These are phyloP conservation scores for Lippia alba DNA, from an alignment of 305 asterid genomes.

Conservation along the genomic window DNA sequence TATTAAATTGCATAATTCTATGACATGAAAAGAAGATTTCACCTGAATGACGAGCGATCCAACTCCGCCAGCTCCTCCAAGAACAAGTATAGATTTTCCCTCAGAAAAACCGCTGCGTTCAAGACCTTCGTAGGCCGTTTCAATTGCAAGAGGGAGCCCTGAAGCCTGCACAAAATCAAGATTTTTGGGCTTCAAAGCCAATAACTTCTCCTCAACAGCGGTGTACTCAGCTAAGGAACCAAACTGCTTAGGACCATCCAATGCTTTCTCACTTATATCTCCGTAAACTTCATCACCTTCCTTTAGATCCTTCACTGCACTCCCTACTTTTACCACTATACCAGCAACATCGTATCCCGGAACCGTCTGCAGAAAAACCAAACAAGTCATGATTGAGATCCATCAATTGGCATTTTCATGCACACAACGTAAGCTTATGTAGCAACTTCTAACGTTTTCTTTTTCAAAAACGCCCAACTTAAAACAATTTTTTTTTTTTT, in stretches of 20 bases:
- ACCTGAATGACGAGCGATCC: slow-evolving; percentile 94
- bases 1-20: not conserved
- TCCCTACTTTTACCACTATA: slow-evolving; percentile 80
- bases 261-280: slow-evolving; percentile 68
- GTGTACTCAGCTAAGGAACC: slow-evolving; percentile 88
- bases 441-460: too few relatives aligned
- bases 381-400: too few relatives aligned
- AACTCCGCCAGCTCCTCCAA: slow-evolving; percentile 99
- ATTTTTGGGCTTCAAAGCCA: slow-evolving; percentile 79
- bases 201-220: slow-evolving; percentile 83
- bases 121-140: slow-evolving; percentile 90
- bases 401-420: too few relatives aligned
- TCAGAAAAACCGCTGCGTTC: slow-evolving; percentile 70
- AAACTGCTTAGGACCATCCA: slow-evolving; percentile 76
- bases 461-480: too few relatives aligned
- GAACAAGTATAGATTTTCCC: slow-evolving; percentile 83
- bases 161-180: slow-evolving; percentile 82
- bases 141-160: slow-evolving; percentile 79
- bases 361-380: slow-evolving; percentile 56
- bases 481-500: too few relatives aligned
- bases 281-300: slow-evolving; percentile 93
- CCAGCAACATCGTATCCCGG: slow-evolving; percentile 98
- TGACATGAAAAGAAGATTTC: not conserved
- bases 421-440: too few relatives aligned
- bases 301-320: slow-evolving; percentile 73